Evolutionary conservation across 2,329 filamentous ascomycete species (phyloP).

Genomic region (Fusarium sp.): DNA sequence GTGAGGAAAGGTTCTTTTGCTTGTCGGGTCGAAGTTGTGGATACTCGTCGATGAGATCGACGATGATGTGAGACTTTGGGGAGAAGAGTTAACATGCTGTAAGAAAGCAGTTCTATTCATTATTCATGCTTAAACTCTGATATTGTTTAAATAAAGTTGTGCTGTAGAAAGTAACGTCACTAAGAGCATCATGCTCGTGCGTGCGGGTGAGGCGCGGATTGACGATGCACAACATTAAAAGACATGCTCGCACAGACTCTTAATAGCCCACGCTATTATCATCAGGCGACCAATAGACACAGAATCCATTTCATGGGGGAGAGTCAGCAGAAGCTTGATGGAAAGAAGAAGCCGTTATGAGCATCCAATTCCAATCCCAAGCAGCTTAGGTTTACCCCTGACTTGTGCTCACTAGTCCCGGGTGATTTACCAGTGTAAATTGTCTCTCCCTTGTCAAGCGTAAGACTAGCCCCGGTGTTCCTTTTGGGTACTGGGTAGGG

Average conservation of each 20-base stretch:
- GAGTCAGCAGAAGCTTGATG: conserved; percentile 33
- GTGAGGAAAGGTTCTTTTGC: conserved; percentile 34
- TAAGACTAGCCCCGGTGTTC: conserved; percentile 13
- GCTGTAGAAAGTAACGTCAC: conserved; percentile 12
- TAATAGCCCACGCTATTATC: conserved; percentile 27
- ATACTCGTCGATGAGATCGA: conserved; percentile 23
- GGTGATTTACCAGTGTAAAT: conserved; percentile 36
- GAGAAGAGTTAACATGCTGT: background rate
- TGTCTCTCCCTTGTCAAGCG: conserved; percentile 22
- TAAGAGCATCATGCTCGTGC: conserved; percentile 20
- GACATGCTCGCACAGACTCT: conserved; percentile 34
- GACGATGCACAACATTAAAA: conserved; percentile 39
- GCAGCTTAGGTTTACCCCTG: conserved; percentile 31
- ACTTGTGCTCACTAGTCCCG: conserved; percentile 29
- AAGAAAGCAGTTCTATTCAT: background rate
- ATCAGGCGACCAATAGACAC: conserved; percentile 1
- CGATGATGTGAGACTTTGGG: conserved; percentile 1
- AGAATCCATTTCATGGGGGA: conserved; percentile 1
- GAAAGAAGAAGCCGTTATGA: conserved; percentile 26
- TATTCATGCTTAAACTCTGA: background rate
- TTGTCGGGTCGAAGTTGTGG: conserved; percentile 29
- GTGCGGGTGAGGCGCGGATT: conserved; percentile 39
- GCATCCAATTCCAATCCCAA: background rate
- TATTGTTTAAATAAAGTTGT: conserved; percentile 1
- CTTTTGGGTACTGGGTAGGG: conserved; percentile 2